Base-by-base conservation (phyloP, 257 asterid species). In the Rehmannia glutinosa region DNA sequence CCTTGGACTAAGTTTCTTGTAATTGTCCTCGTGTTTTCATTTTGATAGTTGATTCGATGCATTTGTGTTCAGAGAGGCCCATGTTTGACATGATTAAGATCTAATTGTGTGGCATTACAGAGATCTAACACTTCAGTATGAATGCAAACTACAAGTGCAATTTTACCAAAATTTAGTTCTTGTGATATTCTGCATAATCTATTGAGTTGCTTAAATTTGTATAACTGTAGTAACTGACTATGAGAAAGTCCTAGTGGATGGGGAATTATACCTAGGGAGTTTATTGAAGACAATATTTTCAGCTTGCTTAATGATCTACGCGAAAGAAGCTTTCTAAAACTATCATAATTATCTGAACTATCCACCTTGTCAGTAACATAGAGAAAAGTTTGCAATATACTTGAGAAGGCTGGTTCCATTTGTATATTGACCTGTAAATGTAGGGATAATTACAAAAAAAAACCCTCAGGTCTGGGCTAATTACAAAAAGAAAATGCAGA, bases 1-100 rank as follows among this genome's bases (percentile, higher is more conserved):
- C 63, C 54, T 68, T 39, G 38, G 52, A 38, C 60, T 49, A 61
- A 57, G 13, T 24, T 58, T 47, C 45, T 62, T 43, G 6, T 25
- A 2, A 54, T 19, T 27, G 21, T 64, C n/a, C 20, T 51, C 53
- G 1, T 12, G 41, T 27, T 59, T 6, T 52, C 35, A 7, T 51
- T 58, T 27, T 55, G 41, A 24, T 30, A 35, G 49, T 56, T 56
- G 64, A 25, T 5, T 16, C 24, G 68, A 38, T 47, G 38, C 62
- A 52, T 60, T 15, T 45, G 11, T 69, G 56, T 65, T 56, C 17
- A 7, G 0, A 11, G 19, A 58, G 20, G 13, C 39, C 47, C 11
- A 16, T 35, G 45, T 57, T 56, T 23, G 49, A 23, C 32, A 6
- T 45, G 50, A 69, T 69, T 54, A 24, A n/a, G 47, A 38, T 62